Evolutionary conservation across 257 asterid species (phyloP), one percentile per base, ranked within the genome.

Genomic region (Solanum megistacrolobum): DNA sequence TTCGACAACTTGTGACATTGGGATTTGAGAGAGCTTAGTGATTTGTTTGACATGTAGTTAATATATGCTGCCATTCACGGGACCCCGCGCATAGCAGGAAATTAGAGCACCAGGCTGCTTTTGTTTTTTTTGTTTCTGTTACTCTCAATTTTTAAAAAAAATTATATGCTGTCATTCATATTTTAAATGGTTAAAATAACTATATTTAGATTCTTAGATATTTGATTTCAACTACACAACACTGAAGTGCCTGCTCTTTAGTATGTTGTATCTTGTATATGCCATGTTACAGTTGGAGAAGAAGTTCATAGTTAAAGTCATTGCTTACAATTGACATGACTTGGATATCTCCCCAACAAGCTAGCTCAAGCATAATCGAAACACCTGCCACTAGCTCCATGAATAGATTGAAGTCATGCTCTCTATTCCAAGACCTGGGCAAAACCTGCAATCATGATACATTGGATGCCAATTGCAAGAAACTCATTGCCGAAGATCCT

Each of bases 371-470:
- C 36, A 69, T 31, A 83, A 31, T n/a, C 78, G 86, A 86, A n/a
- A n/a, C n/a, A 73, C 88, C 16, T 89, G 75, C 27, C 62, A 58
- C 88, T 89, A 88, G 83, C 89, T 87, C 90, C 91, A 87, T 92
- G 87, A 83, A 83, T 88, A 97, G 99, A 97, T 97, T 87, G 99
- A 97, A n/a, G n/a, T n/a, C n/a, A n/a, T n/a, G n/a, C n/a, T n/a
- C n/a, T n/a, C n/a, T n/a, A n/a, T n/a, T n/a, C n/a, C n/a, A n/a
- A n/a, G n/a, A n/a, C n/a, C n/a, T n/a, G n/a, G 85, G 96, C 98
- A 86, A 94, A 93, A 92, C 99, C 99, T n/a, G n/a, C n/a, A 41
- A 97, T 97, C 69, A 94, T 97, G 98, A 96, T n/a, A n/a, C 99
- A 31, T 91, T 97, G 91, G 98, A 96, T 92, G 95, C 98, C 87